Conservation (phyloP, 2,329 filamentous ascomycete genomes). For the Keithomyces neogunnii region DNA sequence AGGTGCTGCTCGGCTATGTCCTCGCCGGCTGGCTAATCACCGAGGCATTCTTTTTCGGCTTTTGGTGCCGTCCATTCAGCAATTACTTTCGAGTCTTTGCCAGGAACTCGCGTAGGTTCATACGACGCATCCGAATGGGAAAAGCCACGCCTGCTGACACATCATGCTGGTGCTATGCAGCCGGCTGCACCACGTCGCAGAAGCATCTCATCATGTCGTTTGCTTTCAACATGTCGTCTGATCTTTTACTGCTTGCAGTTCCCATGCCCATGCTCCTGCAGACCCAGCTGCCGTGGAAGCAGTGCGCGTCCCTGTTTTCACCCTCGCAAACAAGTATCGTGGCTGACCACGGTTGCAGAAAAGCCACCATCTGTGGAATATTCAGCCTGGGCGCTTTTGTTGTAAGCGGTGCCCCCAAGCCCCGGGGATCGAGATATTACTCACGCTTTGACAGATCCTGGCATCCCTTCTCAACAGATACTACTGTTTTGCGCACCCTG, state of each 20-base stretch:
- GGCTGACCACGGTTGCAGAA: constrained; percentile 6
- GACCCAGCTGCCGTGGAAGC: constrained; percentile 4
- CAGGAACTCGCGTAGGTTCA: constrained; percentile 1
- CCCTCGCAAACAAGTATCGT: too few species aligned
- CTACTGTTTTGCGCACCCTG: constrained; percentile 27
- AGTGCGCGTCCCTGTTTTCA: neutral
- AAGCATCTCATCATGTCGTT: constrained; percentile 2
- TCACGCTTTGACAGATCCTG: constrained; percentile 16
- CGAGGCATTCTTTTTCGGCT: constrained; percentile 3
- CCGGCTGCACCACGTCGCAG: constrained; percentile 5
- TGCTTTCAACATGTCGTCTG: constrained; percentile 3
- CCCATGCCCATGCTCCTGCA: constrained; percentile 3
- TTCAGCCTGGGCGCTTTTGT: constrained; percentile 43
- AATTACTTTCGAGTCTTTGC: constrained; percentile 5
- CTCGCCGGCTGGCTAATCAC: constrained; percentile 1
- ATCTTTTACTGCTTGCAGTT: constrained; percentile 3
- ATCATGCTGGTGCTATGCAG: neutral
- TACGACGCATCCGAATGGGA: neutral
- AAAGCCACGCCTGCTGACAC: neutral
- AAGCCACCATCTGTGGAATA: constrained; percentile 17
- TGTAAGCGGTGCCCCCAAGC: neutral
- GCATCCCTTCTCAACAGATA: constrained; percentile 35
- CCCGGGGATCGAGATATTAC: neutral
- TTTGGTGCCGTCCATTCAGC: constrained; percentile 4
- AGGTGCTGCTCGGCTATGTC: constrained; percentile 2